Evolutionary conservation across 805 yeast species (phyloP), one percentile per base, ranked within the genome.

Genomic region (Lachancea nothofagi): DNA sequence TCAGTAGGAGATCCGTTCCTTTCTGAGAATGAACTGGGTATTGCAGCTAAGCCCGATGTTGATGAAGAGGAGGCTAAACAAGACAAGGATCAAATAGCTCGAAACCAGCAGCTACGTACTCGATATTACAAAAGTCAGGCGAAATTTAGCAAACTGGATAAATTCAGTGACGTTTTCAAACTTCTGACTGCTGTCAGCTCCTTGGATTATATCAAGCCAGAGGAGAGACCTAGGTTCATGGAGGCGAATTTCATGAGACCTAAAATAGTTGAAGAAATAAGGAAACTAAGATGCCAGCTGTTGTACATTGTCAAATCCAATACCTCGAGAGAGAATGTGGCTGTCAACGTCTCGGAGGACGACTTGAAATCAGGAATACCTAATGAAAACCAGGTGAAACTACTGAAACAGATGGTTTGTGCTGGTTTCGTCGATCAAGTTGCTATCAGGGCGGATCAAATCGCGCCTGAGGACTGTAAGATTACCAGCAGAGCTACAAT

Each of bases 1-100:
- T 81, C 97, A 0, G 97, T 93, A 31, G 97, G 97, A 4, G 95
- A 89, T 53, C 96, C 95, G 12, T 88, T 87, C 51, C 62, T 85
- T 24, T 71, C 70, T 29, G 95, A 83, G 55, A 75, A 74, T 46
- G 96, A 85, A 53, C 57, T 85, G 8, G 90, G 93, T 1, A 56
- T 50, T 29, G 46, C 56, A 32, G 45, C 54, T 15, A 61, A 56
- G 1, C 62, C 53, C 3, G 59, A 47, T 5, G 64, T 57, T 9
- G 63, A 62, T 3, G 49, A 47, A n/a, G 46, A 46, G n/a, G 50
- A 38, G 10, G 43, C 34, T 1, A 38, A 38, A 15, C 36, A 43
- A 21, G 54, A 51, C 21, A 70, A 60, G n/a, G 64, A 55, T 10
- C 71, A 66, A 17, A 66, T 53, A 6, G 22, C 29, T n/a, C 65